Conservation (phyloP, 352 stramenopile species). For the Phytophthora lateralis region DNA sequence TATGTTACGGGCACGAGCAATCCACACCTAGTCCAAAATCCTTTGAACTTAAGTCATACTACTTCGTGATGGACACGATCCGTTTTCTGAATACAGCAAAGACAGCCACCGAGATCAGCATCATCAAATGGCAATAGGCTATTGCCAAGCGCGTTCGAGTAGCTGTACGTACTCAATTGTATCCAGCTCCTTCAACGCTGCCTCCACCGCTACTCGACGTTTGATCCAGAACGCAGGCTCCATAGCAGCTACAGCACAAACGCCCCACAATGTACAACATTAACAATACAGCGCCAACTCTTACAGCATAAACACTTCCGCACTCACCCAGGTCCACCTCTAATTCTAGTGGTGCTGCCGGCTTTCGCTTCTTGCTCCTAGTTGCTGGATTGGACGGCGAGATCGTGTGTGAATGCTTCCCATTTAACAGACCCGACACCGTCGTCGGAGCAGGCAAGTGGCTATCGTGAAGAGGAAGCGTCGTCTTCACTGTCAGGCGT, state of each 20-base stretch:
- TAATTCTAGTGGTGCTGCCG: slow-evolving; percentile 5
- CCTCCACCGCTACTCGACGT: slow-evolving; percentile 34
- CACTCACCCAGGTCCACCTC: slow-evolving; percentile 24
- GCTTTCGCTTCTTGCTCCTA: slow-evolving; percentile 11
- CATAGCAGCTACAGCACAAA: slow-evolving; percentile 20
- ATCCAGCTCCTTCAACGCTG: slow-evolving; percentile 43
- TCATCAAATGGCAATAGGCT: background rate
- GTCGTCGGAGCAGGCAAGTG: slow-evolving; percentile 31
- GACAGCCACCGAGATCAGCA: background rate
- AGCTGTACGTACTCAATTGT: slow-evolving; percentile 39
- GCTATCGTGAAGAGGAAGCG: slow-evolving; percentile 17
- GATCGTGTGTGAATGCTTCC: slow-evolving; percentile 11
- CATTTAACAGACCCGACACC: slow-evolving; percentile 18
- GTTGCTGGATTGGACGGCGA: slow-evolving; percentile 12
- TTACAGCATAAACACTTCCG: background rate
- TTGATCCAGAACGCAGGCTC: slow-evolving; percentile 49
- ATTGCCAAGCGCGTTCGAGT: background rate
- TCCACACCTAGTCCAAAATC: no score
- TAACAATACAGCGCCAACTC: background rate
- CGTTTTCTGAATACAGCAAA: slow-evolving; percentile 20
- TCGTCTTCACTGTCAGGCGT: slow-evolving; percentile 13
- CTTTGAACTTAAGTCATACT: background rate
- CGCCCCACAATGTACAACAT: background rate
- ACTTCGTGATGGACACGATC: slow-evolving; percentile 23
- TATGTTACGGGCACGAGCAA: background rate